Conservation (phyloP, 2,329 filamentous ascomycete species). For the Colletotrichum sp. region DNA sequence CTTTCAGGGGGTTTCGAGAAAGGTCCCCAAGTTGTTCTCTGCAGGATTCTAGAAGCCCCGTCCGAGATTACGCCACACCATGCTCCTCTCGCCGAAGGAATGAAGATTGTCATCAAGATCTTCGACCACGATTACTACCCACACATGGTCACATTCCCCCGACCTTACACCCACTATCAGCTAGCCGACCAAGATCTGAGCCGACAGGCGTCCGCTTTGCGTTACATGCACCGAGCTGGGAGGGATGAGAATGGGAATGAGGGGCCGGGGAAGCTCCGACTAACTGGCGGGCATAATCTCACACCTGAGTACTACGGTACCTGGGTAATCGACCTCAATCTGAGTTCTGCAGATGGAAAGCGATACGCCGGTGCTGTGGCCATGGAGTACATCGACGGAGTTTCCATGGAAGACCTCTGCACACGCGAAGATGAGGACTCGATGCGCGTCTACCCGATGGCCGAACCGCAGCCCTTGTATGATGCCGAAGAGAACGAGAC, state of each 20-base stretch:
- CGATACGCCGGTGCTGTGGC: not conserved
- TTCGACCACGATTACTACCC: not conserved
- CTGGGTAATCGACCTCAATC: rapidly evolving
- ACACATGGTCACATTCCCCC: rapidly evolving
- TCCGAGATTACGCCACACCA: rapidly evolving
- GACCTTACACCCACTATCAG: not conserved
- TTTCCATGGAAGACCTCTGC: not conserved
- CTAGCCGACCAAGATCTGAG: not conserved
- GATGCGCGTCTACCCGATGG: rapidly evolving
- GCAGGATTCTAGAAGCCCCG: not conserved
- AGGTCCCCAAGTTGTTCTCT: not conserved
- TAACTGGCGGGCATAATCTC: not conserved
- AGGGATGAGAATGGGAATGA: not conserved
- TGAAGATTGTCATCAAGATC: not conserved
- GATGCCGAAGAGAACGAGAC: not conserved
- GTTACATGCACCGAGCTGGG: not conserved
- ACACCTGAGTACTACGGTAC: not conserved
- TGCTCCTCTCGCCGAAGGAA: not conserved
- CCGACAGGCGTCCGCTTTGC: not conserved
- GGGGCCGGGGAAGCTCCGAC: rapidly evolving
- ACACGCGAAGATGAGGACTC: not conserved
- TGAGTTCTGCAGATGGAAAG: rapidly evolving
- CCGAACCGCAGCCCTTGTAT: not conserved
- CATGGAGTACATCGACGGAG: not conserved
- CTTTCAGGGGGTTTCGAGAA: not conserved